Base-by-base conservation (phyloP, 192 early-diverging fungal species). In the Coemansia sp. region DNA sequence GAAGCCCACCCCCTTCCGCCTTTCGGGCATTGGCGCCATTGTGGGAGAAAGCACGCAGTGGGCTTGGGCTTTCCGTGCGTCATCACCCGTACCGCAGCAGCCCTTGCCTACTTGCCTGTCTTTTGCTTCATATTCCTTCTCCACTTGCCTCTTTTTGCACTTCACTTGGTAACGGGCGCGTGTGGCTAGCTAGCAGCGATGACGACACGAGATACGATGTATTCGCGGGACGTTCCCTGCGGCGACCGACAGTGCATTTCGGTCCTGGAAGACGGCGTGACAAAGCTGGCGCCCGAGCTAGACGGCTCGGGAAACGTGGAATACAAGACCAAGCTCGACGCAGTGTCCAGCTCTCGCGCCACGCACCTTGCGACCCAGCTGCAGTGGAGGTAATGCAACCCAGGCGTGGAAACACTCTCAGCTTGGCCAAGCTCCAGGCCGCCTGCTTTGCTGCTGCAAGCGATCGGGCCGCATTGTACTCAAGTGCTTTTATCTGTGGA, bases 301-400 rank as follows among this genome's bases (percentile, higher is more conserved):
- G 93, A 96, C 53, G 51, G 64, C 23, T 78, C 89, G 20, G 93
- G 93, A 19, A 92, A 92, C 54, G 82, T 96, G 26, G 85, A 92
- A 59, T 92, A 92, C 77, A 94, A 94, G 57, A 72, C 69, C 20
- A 72, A 72, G 47, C 69, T 72, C 40, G 54, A 64, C 23, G 44
- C 38, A 3, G 44, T 25, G 19, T 56, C 56, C 13, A 36, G 28
- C 21, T 18, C 39, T 5, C 58, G 93, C 10, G 56, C 91, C 13
- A 82, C 88, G 48, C 93, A 96, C 47, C 69, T 96, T 9, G 81
- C 89, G 5, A 94, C 90, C 6, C 93, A 96, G 75, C 65, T 96
- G 27, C 89, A 91, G 53, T 94, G 91, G 90, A 77, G 93, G 80
- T 57, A 59, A 30, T n/a, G n/a, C n/a, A n/a, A n/a, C n/a, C n/a